Evolutionary conservation across 305 asterid species (phyloP).

Genomic region (Fraxinus velutina): DNA sequence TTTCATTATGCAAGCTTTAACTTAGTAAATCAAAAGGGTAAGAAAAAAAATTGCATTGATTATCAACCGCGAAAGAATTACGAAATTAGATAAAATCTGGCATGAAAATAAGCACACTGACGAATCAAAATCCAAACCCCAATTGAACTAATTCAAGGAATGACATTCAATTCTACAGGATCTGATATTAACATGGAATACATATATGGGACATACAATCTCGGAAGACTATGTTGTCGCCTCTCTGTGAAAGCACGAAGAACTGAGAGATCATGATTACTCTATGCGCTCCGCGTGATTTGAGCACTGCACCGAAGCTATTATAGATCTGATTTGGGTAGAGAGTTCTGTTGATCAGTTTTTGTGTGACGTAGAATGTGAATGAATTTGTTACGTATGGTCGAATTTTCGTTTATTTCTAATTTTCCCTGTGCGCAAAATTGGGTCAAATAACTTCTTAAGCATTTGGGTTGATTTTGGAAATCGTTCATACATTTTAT

Average conservation of each 20-base stretch:
- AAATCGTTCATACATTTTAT: too few species aligned
- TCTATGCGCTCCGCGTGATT: not conserved
- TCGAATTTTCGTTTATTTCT: too few species aligned
- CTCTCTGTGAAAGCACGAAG: conserved; percentile 96
- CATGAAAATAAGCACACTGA: not conserved
- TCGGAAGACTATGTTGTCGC: conserved; percentile 96
- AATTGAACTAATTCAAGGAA: conserved; percentile 12
- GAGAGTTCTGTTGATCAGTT: not conserved
- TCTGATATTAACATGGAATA: not conserved
- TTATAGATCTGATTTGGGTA: not conserved
- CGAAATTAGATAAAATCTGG: not conserved
- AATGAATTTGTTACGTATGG: too few species aligned
- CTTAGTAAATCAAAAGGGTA: not conserved
- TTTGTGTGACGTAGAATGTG: too few species aligned
- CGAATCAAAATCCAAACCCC: not conserved
- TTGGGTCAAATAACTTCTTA: too few species aligned
- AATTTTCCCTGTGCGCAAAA: too few species aligned
- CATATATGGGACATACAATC: conserved; percentile 51
- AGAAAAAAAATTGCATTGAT: not conserved
- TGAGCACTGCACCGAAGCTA: not conserved
- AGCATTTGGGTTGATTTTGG: too few species aligned
- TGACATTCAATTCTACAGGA: not conserved
- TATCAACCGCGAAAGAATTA: not conserved
- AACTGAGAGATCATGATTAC: conserved; percentile 86
- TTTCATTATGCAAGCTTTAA: not conserved